Base-by-base conservation (phyloP, 2,329 filamentous ascomycete species). In the Fusarium liriodendri region DNA sequence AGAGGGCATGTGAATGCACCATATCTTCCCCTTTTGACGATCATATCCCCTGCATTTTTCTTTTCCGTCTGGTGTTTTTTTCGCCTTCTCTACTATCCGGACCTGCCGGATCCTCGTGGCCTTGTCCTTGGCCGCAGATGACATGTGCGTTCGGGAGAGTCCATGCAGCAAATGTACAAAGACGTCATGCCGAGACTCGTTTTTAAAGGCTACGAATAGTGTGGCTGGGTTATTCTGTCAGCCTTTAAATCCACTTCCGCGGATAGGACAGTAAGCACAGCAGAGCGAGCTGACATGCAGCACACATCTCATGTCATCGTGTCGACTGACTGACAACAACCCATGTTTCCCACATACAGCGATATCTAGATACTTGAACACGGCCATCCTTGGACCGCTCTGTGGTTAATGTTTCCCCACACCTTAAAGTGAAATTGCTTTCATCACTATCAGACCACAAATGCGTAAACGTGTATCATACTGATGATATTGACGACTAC, bases 111-210 rank as follows among this genome's bases (percentile, higher is more conserved):
- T 14, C 13, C 38, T 18, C 5, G 9, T 25, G 32, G 45, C 20
- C 38, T 20, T 47, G 45, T 35, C 40, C 38, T 57, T 57, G 54
- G 37, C 40, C 29, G 38, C 57, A 45, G 38, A n/a, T 61, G 29
- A 33, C 27, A 45, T 45, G 38, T 61, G 27, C n/a, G 37, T 29
- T 27, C 37, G 57, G 57, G 22, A 29, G 37, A 10, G 25, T 18
- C 27, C 42, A 52, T 52, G 59, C 22, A 37, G 25, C 5, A 27
- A 22, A 62, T 62, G 60, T 54, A 54, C 27, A 35, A 62, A 62
- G 45, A 62, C 60, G 45, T 62, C 45, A 62, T 62, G 60, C 60
- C 60, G 60, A 54, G 37, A 62, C 42, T 52, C 25, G 5, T 52
- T 16, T 25, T 52, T 29, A 10, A 29, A 52, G 47, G 22, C 45